phyloP scores from a whole-genome alignment of 257 asterid species.

The Nicotiana benthamiana region DNA sequence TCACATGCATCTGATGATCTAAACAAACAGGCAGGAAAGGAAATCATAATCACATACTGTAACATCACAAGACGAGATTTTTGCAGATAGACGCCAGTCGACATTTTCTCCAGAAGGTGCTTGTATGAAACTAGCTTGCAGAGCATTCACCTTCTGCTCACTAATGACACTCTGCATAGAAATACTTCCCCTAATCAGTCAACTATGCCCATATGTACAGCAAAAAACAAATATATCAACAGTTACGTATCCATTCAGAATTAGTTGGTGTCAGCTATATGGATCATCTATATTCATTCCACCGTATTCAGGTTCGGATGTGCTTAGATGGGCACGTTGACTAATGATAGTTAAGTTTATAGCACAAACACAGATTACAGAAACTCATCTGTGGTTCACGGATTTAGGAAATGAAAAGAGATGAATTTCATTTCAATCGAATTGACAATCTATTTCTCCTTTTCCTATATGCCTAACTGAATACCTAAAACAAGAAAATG shows the following conservation, averaged over 20 bases:
- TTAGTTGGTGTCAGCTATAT: neutral
- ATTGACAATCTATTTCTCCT: neutral
- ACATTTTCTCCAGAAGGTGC: constrained; percentile 88
- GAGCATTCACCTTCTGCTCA: constrained; percentile 87
- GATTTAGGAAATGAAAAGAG: neutral
- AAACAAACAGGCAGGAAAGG: neutral
- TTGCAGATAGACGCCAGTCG: constrained; percentile 96
- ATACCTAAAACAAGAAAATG: constrained; percentile 1
- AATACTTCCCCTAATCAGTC: constrained; percentile 14
- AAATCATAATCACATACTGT: constrained; percentile 44
- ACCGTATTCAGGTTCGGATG: neutral
- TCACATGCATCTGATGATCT: neutral
- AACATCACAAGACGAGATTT: constrained; percentile 93
- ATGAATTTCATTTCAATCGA: neutral
- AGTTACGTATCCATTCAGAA: neutral
- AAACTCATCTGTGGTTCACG: neutral
- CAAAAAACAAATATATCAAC: neutral
- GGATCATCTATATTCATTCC: neutral
- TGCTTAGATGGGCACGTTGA: neutral
- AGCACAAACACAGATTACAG: neutral
- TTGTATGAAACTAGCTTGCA: constrained; percentile 86
- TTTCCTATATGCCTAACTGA: neutral
- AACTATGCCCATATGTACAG: neutral
- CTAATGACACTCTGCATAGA: constrained; percentile 84
- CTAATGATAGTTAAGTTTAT: neutral